Base-by-base conservation (phyloP, 345 rosid species). In the Durio zibethinus region DNA sequence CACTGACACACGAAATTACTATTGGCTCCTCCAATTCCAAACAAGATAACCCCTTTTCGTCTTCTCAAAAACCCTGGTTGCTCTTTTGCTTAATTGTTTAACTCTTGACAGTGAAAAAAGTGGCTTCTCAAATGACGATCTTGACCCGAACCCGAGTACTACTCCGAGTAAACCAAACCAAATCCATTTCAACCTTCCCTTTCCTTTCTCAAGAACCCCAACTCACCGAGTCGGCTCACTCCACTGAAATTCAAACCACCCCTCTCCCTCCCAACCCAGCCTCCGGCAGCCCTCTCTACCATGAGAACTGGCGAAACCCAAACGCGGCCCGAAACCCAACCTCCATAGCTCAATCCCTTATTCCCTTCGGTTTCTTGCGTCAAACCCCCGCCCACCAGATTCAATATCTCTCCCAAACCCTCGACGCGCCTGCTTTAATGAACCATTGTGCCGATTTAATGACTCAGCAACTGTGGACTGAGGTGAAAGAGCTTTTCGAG, bases 211-310 rank as follows among this genome's bases (percentile, higher is more conserved):
- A 95, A 79, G 87, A 89, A 73, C 87, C 96, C 15, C 89, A 89
- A 77, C 91, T 89, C 76, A 90, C 87, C 25, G 93, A 92, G 6
- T 75, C 86, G 56, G 2, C 71, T 45, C 77, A 78, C 21, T 35
- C 80, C 71, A 12, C 47, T 33, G 80, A 77, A 20, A 11, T 78
- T 50, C 77, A 79, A 9, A 11, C 79, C 21, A 77, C 91, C 0
- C 89, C 94, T 38, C 92, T 95, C 62, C 99, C 97, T 2, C 97
- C 99, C 0, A 96, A 90, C 80, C 97, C 99, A 0, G 93, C 95
- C 6, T 81, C 97, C 27, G 98, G 97, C 45, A 92, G 97, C 78
- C 97, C 99, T 0, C 85, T 92, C 61, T 95, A 93, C 82, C 86
- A 81, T 21, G 93, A 92, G 76, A 90, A 89, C 78, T 96, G 97